Conservation (phyloP, 177 flowering plant species). For the Vitis hybrid region DNA sequence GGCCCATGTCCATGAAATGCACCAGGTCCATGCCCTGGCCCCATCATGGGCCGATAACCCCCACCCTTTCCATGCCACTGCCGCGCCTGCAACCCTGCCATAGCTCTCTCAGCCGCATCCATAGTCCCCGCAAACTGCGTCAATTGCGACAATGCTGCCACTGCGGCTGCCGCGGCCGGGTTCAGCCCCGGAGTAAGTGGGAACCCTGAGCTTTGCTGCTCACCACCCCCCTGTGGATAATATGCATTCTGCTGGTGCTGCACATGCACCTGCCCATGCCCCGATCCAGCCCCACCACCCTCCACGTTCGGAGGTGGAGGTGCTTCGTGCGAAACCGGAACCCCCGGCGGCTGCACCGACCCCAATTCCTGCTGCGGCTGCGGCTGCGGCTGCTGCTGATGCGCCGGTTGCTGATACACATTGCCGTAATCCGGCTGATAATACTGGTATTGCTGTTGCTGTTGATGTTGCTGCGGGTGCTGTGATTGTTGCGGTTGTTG, state of each 20-base stretch:
- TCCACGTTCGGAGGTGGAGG: neutral
- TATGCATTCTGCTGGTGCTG: conserved; percentile 14
- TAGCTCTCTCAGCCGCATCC: conserved; percentile 18
- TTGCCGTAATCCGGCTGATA: conserved; percentile 6
- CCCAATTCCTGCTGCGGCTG: conserved; percentile 6
- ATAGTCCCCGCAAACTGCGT: conserved; percentile 18
- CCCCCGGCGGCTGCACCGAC: conserved; percentile 4
- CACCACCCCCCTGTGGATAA: conserved; percentile 10
- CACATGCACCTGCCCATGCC: conserved; percentile 6
- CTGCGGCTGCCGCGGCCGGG: conserved; percentile 20
- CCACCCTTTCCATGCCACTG: conserved; percentile 9
- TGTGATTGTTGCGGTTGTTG: neutral
- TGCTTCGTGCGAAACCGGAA: neutral
- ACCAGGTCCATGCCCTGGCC: neutral
- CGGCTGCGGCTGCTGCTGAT: conserved; percentile 1
- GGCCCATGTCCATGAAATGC: conserved; percentile 3
- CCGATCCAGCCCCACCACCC: conserved; percentile 1
- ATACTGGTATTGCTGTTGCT: conserved; percentile 8
- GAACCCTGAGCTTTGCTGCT: neutral
- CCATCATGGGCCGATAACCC: conserved; percentile 9
- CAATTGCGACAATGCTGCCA: conserved; percentile 22
- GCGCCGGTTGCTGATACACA: conserved; percentile 4
- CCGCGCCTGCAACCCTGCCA: conserved; percentile 8
- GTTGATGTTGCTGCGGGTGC: neutral
- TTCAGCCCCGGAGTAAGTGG: conserved; percentile 9